phyloP scores from a whole-genome alignment of 208 protist species.

The Tritrichomonas foetus region DNA sequence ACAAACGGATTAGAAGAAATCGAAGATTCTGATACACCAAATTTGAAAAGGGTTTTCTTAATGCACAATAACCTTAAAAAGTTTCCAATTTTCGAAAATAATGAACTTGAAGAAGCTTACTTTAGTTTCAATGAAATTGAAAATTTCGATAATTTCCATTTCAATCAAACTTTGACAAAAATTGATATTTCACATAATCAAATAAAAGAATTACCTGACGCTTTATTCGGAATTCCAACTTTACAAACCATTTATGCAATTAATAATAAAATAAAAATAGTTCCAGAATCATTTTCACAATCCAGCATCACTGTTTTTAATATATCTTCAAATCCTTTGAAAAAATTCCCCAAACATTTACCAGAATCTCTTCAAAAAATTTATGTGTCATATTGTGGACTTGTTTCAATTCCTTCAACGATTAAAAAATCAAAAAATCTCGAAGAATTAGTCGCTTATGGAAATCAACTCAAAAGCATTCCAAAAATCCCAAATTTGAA shows the following conservation, averaged over 20 bases:
- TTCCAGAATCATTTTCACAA: neutral
- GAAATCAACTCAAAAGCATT: neutral
- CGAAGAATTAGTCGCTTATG: neutral
- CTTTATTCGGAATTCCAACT: conserved; percentile 10
- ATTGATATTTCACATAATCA: neutral
- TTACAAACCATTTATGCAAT: neutral
- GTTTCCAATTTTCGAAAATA: neutral
- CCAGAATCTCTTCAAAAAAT: neutral
- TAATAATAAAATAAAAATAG: neutral
- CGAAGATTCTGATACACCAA: neutral
- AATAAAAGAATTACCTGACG: neutral
- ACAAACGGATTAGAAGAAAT: neutral
- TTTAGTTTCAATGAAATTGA: neutral
- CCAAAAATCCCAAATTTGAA: neutral
- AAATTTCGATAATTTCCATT: neutral
- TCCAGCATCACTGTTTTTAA: neutral
- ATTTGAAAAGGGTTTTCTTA: neutral
- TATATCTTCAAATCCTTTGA: conserved; percentile 8
- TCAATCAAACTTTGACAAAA: neutral
- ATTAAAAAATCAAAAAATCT: neutral
- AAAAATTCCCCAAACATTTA: neutral
- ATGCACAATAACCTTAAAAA: neutral
- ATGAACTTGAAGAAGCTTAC: neutral
- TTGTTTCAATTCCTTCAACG: neutral
- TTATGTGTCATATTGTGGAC: neutral